phyloP scores from a whole-genome alignment of 768 basidiomycete genomes.

The Pulveroboletus sp. region DNA sequence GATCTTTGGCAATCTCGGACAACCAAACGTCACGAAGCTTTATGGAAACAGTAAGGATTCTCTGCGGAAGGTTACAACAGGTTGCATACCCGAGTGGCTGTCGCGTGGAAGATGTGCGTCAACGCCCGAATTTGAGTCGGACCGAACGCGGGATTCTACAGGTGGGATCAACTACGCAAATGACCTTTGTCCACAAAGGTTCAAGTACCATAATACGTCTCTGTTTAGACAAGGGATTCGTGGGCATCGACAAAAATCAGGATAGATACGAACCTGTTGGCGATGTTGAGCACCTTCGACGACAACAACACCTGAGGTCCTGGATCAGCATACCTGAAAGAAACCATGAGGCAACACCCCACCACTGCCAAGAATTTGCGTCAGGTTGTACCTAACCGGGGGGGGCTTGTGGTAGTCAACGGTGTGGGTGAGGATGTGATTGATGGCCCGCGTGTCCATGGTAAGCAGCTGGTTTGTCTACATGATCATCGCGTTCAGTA shows the following conservation, averaged over 20 bases:
- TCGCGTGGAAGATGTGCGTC: slow-evolving; percentile 55
- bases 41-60: background rate
- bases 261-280: slow-evolving; percentile 30
- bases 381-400: background rate
- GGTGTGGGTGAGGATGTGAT: slow-evolving; percentile 53
- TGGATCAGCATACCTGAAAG: background rate
- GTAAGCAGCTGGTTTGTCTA: slow-evolving; percentile 46
- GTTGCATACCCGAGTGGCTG: slow-evolving; percentile 44
- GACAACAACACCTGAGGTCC: slow-evolving; percentile 40
- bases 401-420: slow-evolving; percentile 47
- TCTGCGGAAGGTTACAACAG: background rate
- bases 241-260: background rate
- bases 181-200: background rate
- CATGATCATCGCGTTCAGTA: background rate
- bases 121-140: slow-evolving; percentile 52
- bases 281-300: slow-evolving; percentile 39
- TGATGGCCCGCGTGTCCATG: slow-evolving; percentile 55
- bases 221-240: background rate
- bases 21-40: slow-evolving; percentile 45
- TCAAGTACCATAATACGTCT: slow-evolving; percentile 32
- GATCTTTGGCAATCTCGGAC: slow-evolving; percentile 27
- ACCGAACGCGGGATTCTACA: slow-evolving; percentile 69
- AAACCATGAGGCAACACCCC: background rate
- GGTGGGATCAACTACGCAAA: background rate
- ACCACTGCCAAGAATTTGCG: slow-evolving; percentile 4